phyloP scores from a whole-genome alignment of 176 grass and related monocot species.

The Oryza glaberrima region DNA sequence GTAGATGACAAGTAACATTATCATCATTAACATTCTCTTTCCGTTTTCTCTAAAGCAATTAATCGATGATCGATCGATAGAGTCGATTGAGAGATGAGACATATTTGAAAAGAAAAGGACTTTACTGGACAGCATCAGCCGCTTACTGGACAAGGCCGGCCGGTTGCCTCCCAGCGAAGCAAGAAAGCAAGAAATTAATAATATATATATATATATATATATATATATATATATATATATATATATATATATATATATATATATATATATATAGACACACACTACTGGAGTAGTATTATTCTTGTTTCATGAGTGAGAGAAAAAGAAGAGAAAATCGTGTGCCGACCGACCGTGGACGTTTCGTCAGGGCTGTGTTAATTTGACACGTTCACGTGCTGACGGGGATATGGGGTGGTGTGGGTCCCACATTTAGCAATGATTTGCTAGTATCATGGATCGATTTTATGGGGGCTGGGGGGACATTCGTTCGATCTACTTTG shows the following conservation, averaged over 20 bases:
- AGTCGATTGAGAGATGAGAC: no score
- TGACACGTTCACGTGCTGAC: conserved; percentile 28
- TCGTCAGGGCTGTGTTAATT: neutral
- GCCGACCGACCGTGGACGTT: conserved; percentile 17
- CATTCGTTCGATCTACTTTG: conserved; percentile 35
- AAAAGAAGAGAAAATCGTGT: neutral
- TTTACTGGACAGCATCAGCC: neutral
- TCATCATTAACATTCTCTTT: neutral
- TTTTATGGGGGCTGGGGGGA: neutral
- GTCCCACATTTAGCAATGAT: conserved; percentile 25
- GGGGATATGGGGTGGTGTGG: neutral
- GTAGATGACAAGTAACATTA: neutral
- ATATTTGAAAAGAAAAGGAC: neutral
- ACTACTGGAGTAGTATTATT: neutral
- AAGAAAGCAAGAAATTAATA: conserved; percentile 1
- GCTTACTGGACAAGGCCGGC: neutral
- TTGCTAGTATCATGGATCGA: conserved; percentile 5
- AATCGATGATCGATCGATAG: neutral
- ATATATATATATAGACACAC: no score
- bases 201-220: no score
- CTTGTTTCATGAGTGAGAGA: neutral
- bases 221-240: no score
- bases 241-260: no score
- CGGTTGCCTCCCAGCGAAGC: conserved; percentile 31
- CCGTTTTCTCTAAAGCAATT: neutral